phyloP scores from a whole-genome alignment of 371 early-diverging fungal species.

The Fennellomyces sp. region DNA sequence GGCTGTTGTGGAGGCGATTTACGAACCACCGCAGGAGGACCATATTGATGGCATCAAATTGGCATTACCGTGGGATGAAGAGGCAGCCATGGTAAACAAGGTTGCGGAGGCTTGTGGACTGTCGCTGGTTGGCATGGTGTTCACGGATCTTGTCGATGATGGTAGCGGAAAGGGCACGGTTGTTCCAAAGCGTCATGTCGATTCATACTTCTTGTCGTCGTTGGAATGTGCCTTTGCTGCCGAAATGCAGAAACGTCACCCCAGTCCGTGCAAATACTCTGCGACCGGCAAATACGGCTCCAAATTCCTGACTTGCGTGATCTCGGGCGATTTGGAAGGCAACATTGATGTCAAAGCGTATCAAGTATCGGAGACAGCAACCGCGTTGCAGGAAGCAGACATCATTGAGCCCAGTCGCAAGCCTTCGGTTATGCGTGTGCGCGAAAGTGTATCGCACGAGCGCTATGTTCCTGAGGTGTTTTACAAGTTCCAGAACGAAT shows the following conservation, averaged over 20 bases:
- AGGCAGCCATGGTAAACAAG: slow-evolving; percentile 61
- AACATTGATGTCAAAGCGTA: slow-evolving; percentile 90
- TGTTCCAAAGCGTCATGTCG: slow-evolving; percentile 83
- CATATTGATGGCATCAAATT: slow-evolving; percentile 86
- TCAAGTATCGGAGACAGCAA: slow-evolving; percentile 92
- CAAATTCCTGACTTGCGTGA: slow-evolving; percentile 92
- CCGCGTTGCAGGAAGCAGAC: slow-evolving; percentile 92
- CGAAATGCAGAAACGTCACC: slow-evolving; percentile 83
- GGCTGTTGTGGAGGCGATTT: slow-evolving; percentile 96
- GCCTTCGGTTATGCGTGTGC: slow-evolving; percentile 88
- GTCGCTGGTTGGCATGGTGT: slow-evolving; percentile 90
- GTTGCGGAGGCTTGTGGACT: slow-evolving; percentile 83
- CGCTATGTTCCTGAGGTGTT: slow-evolving; percentile 96
- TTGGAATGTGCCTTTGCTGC: slow-evolving; percentile 93
- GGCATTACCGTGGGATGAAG: slow-evolving; percentile 55
- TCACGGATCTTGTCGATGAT: slow-evolving; percentile 93
- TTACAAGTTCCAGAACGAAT: slow-evolving; percentile 94
- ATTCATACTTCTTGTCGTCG: slow-evolving; percentile 95
- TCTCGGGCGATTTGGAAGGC: slow-evolving; percentile 82
- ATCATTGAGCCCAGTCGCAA: slow-evolving; percentile 91
- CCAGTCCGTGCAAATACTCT: slow-evolving; percentile 74
- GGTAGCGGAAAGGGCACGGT: slow-evolving; percentile 84
- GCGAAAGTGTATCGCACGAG: slow-evolving; percentile 67
- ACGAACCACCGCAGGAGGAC: slow-evolving; percentile 92
- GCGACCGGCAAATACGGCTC: slow-evolving; percentile 82